Conservation (phyloP, 768 basidiomycete species). For the Hysterangium stoloniferum region DNA sequence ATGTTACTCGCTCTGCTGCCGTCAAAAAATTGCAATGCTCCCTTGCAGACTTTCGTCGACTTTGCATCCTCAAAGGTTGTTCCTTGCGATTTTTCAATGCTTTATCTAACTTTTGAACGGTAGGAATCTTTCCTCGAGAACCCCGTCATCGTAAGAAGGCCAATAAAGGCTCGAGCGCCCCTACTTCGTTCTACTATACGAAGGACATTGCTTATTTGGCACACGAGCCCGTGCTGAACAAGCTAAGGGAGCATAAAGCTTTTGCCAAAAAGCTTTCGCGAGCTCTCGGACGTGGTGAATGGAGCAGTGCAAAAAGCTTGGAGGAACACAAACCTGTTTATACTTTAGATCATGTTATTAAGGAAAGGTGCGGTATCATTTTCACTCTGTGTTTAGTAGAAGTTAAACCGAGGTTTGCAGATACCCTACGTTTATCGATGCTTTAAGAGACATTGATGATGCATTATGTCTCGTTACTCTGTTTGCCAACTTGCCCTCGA, state of each 20-base stretch:
- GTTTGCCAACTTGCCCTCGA: constrained; percentile 88
- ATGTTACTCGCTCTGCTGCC: constrained; percentile 82
- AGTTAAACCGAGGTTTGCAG: constrained; percentile 32
- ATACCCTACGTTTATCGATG: constrained; percentile 95
- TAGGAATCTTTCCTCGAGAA: constrained; percentile 97
- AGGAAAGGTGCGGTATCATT: constrained; percentile 66
- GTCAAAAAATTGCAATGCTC: constrained; percentile 96
- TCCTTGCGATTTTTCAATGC: constrained; percentile 5
- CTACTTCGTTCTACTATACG: constrained; percentile 95
- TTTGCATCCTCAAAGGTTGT: constrained; percentile 96
- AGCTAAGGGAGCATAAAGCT: constrained; percentile 93
- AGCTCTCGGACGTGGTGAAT: constrained; percentile 90
- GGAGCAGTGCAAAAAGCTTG: constrained; percentile 87
- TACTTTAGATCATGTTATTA: constrained; percentile 90
- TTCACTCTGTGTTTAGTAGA: constrained; percentile 1
- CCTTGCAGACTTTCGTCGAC: constrained; percentile 88
- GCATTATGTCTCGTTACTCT: constrained; percentile 92
- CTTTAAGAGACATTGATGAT: constrained; percentile 93
- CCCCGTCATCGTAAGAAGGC: constrained; percentile 86
- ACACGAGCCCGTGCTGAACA: constrained; percentile 91
- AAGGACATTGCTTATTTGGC: constrained; percentile 97
- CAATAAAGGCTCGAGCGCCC: constrained; percentile 95
- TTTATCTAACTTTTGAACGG: constrained; percentile 1
- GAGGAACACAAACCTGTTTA: constrained; percentile 93
- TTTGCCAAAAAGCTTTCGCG: constrained; percentile 95